A percentile compares a stretch with the other conserved stretches of the same genome.
Evolutionary conservation across 2,329 filamentous ascomycete genomes (phyloP).

Genomic region (Scedosporium boydii): DNA sequence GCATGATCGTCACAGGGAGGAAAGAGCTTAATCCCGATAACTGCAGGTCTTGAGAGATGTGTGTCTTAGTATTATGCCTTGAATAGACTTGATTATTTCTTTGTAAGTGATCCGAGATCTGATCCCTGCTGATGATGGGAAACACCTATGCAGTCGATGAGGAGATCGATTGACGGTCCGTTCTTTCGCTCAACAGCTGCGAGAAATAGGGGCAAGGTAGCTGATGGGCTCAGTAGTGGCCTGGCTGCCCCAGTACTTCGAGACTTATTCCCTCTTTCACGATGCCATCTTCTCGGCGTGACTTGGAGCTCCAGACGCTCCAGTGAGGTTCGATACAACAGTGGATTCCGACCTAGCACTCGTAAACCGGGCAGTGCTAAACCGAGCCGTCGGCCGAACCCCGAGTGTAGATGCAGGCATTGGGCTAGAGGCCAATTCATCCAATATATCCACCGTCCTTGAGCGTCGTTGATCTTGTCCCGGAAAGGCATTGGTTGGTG

Average conservation of each 20-base stretch:
- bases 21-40: slow-evolving; percentile 2
- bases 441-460: background rate
- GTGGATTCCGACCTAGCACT: no score
- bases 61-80: background rate
- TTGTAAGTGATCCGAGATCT: background rate
- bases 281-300: no score
- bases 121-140: background rate
- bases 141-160: background rate
- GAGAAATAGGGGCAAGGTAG: background rate
- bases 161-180: background rate
- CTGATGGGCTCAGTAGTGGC: no score
- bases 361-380: no score
- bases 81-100: background rate
- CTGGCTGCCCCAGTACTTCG: no score
- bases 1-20: slow-evolving; percentile 4
- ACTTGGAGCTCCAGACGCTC: no score
- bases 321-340: no score
- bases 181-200: background rate
- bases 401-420: no score
- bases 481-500: background rate
- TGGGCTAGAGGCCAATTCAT: background rate
- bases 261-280: no score
- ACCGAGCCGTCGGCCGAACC: no score
- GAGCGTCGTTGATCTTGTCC: background rate
- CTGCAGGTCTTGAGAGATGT: background rate